These are phyloP conservation scores for Trebouxia gelatinosa DNA, from an alignment of 163 green algal genomes.

Conservation along the genomic window DNA sequence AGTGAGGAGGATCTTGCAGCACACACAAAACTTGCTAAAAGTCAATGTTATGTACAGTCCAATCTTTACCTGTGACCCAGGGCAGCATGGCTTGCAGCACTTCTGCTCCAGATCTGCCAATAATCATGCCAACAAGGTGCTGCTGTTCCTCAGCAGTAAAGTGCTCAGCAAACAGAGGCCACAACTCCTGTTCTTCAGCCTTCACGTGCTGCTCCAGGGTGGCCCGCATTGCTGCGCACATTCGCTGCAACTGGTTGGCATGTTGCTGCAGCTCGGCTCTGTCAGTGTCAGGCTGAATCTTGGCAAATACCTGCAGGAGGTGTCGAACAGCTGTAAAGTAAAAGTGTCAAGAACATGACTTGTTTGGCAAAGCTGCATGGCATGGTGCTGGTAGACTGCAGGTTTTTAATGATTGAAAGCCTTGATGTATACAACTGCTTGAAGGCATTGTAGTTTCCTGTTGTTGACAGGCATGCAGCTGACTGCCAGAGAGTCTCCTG, in stretches of 20 bases:
- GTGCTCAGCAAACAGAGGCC: constrained; percentile 96
- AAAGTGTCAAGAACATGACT: background rate
- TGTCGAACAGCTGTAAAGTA: background rate
- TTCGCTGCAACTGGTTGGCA: constrained; percentile 65
- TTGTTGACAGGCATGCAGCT: too few relatives aligned
- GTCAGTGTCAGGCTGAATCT: constrained; percentile 21
- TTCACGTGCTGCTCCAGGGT: constrained; percentile 89
- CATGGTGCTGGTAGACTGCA: too few relatives aligned
- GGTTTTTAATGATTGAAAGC: too few relatives aligned
- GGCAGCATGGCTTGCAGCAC: constrained; percentile 88
- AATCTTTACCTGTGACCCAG: constrained; percentile 69
- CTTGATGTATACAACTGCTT: too few relatives aligned
- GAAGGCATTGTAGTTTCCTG: too few relatives aligned
- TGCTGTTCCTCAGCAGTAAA: constrained; percentile 95
- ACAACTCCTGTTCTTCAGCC: constrained; percentile 93
- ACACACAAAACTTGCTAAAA: too few relatives aligned
- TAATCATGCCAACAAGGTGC: constrained; percentile 89
- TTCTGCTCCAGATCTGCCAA: constrained; percentile 91
- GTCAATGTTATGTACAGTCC: too few relatives aligned
- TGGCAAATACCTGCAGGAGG: constrained; percentile 34
- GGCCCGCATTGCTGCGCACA: constrained; percentile 84
- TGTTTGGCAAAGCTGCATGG: too few relatives aligned
- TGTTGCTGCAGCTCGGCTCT: constrained; percentile 37
- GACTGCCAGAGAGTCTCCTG: too few relatives aligned
- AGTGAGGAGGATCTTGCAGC: too few relatives aligned